Base-by-base conservation (phyloP, 768 basidiomycete species). In the Mycena belliarum region DNA sequence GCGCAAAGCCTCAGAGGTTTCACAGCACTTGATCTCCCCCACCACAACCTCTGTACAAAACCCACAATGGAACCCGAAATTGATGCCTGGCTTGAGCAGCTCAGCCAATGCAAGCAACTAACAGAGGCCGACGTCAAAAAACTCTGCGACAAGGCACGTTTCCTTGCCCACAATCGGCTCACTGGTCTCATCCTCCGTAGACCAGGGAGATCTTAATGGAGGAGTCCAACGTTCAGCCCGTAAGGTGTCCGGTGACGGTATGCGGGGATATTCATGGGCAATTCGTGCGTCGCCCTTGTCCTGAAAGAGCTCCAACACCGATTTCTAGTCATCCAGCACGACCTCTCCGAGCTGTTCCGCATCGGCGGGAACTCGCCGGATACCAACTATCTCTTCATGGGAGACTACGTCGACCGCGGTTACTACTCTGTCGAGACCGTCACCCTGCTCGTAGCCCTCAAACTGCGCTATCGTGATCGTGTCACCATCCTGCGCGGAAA, bases 321-420 rank as follows among this genome's bases (percentile, higher is more conserved):
- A 50, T 55, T 45, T 37, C 35, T 26, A 5, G 23, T 16, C 29
- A 67, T 51, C 66, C 67, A 99, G 96, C 97, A 99, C 76, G 97
- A 99, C 80, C 90, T 99, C 53, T 96, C 95, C 56, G 97, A 99
- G 73, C 88, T 98, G 40, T 98, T 99, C 77, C 88, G 95, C 53
- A 98, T 98, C 70, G 97, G 97, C 51, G 97, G 97, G 48, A 96
- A 97, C 77, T 96, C 93, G 15, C 97, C 97, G 42, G 95, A 97
- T 75, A 99, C 97, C 64, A 99, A 98, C 77, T 99, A 99, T 75
- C 89, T 99, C 68, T 99, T 98, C 81, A 99, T 99, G 97, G 97
- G 97, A 26, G 97, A 99, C 80, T 99, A 98, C 72, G 97, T 98
- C 67, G 97, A 98, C 79, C 87, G 95, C 69, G 96, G 96, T 20